Conservation (phyloP, 2,329 filamentous ascomycete species). For the Ophiocordyceps polyrhachis-furcata region DNA sequence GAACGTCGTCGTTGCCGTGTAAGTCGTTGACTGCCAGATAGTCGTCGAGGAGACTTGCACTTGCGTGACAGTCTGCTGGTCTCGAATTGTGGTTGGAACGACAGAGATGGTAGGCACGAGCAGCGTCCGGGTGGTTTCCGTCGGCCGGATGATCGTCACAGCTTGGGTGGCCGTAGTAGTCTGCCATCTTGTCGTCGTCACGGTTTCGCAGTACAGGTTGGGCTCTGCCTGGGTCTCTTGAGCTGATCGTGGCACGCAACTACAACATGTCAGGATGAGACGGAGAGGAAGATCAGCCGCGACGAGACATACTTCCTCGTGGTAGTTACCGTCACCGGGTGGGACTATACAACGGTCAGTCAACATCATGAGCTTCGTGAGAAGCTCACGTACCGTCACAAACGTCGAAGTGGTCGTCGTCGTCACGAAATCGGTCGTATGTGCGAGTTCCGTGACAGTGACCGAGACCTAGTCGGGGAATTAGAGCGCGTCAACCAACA, state of each 20-base stretch:
- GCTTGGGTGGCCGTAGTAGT: slow-evolving; percentile 6
- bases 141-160: slow-evolving; percentile 3
- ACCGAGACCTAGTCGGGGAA: slow-evolving; percentile 2
- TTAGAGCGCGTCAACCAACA: background rate
- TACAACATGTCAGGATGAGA: background rate
- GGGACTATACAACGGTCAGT: slow-evolving; percentile 5
- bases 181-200: slow-evolving; percentile 6
- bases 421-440: slow-evolving; percentile 6
- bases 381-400: slow-evolving; percentile 3
- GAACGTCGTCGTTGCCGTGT: slow-evolving; percentile 2
- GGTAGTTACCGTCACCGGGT: slow-evolving; percentile 7
- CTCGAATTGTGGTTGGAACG: slow-evolving; percentile 3
- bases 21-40: slow-evolving; percentile 5
- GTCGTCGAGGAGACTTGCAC: slow-evolving; percentile 3
- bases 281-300: background rate
- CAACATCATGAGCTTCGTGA: background rate
- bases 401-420: slow-evolving; percentile 4
- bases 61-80: slow-evolving; percentile 2
- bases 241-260: slow-evolving; percentile 1
- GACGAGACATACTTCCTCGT: slow-evolving; percentile 3
- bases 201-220: slow-evolving; percentile 3
- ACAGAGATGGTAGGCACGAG: slow-evolving; percentile 2
- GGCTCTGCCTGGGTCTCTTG: background rate
- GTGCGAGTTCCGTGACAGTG: slow-evolving; percentile 5
- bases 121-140: slow-evolving; percentile 4